A percentile compares a stretch with the other conserved stretches of the same genome.
Conservation (phyloP, 2,329 filamentous ascomycete species). For the Fusarium sp. region DNA sequence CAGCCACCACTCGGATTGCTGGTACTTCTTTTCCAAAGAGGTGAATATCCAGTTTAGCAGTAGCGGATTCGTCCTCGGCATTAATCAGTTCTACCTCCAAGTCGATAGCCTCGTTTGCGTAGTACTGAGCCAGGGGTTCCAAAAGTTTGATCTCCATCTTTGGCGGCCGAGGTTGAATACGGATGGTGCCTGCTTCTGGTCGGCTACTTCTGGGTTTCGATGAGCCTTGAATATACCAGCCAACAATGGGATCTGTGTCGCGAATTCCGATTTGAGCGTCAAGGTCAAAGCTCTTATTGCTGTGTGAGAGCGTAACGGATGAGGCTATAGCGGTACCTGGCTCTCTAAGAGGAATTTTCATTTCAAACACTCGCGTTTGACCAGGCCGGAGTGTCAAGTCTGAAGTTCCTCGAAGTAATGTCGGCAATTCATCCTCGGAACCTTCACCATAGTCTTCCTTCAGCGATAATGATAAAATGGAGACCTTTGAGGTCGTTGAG, state of each 20-base stretch:
- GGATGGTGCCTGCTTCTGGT: conserved; percentile 67
- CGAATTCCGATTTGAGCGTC: conserved; percentile 71
- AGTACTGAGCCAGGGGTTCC: conserved; percentile 77
- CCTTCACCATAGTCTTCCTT: conserved; percentile 48
- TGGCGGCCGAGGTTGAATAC: conserved; percentile 87
- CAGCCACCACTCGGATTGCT: conserved; percentile 57
- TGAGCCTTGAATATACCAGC: conserved; percentile 64
- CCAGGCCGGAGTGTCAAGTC: conserved; percentile 76
- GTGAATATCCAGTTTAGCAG: conserved; percentile 76
- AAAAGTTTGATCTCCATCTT: conserved; percentile 83
- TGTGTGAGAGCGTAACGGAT: conserved; percentile 72
- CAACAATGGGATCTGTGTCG: conserved; percentile 55
- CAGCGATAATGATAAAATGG: conserved; percentile 49
- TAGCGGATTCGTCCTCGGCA: conserved; percentile 82
- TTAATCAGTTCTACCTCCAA: conserved; percentile 81
- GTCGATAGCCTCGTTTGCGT: conserved; percentile 81
- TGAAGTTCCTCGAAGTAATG: conserved; percentile 64
- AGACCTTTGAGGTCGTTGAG: conserved; percentile 11
- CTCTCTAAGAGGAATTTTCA: conserved; percentile 81
- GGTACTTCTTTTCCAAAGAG: conserved; percentile 71
- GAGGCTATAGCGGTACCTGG: conserved; percentile 79
- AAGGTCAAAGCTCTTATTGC: conserved; percentile 74
- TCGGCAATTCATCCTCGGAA: conserved; percentile 48
- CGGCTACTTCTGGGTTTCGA: conserved; percentile 62
- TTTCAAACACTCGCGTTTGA: conserved; percentile 76